Conservation (phyloP, 164 flowering plant species). For the Umbellularia californica region DNA sequence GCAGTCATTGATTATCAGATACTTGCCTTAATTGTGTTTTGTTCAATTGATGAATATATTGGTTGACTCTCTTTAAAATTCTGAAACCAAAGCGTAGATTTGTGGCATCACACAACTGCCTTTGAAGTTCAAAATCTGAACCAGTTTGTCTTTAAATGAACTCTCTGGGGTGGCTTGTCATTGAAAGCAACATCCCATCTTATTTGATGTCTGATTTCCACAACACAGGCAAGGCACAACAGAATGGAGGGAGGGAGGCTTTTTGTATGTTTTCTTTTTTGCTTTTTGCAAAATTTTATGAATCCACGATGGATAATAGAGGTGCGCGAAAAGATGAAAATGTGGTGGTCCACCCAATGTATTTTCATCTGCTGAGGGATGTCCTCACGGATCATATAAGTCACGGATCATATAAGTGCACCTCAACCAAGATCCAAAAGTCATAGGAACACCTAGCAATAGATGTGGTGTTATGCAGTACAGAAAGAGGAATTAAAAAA, state of each 20-base stretch:
- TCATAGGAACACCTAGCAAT: too few relatives aligned
- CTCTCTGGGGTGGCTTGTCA: neutral
- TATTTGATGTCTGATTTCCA: neutral
- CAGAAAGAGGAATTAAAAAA: too few relatives aligned
- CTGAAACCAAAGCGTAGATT: neutral
- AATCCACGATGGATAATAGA: too few relatives aligned
- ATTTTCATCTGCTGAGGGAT: too few relatives aligned
- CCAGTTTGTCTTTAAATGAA: neutral
- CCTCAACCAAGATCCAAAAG: too few relatives aligned
- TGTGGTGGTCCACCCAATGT: too few relatives aligned
- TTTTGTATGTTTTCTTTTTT: too few relatives aligned
- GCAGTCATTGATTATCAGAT: neutral
- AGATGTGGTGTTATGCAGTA: too few relatives aligned
- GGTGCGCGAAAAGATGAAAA: too few relatives aligned
- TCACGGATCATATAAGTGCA: too few relatives aligned
- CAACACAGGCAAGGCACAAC: neutral
- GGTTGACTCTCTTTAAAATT: neutral
- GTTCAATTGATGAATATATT: neutral
- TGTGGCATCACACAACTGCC: neutral
- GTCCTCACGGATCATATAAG: too few relatives aligned
- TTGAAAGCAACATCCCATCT: neutral
- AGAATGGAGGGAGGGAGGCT: neutral
- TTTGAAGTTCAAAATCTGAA: neutral
- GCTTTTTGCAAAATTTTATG: too few relatives aligned
- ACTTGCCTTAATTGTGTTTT: neutral